Evolutionary conservation across 495 filamentous ascomycete species (phyloP).

Genomic region (Choiromyces venosus): DNA sequence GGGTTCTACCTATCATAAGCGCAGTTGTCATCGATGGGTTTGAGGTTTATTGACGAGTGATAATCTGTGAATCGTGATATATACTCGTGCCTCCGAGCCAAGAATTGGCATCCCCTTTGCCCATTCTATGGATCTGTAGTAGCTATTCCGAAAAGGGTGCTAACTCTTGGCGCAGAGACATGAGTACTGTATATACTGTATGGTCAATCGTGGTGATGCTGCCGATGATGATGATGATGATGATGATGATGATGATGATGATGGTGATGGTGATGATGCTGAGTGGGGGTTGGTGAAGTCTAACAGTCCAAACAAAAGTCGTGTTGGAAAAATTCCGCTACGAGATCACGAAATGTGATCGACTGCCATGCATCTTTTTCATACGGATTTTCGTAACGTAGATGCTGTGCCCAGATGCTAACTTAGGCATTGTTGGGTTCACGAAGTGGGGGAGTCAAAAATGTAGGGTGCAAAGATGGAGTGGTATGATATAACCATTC

Average conservation of each 20-base stretch:
- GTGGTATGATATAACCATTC: neutral
- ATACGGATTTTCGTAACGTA: neutral
- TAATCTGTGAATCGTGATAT: neutral
- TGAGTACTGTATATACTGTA: no score
- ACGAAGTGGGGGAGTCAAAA: neutral
- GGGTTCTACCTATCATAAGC: neutral
- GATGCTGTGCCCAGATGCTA: neutral
- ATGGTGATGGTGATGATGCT: neutral
- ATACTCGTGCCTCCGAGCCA: no score
- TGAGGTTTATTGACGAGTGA: neutral
- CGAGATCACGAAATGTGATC: neutral
- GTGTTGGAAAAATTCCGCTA: neutral
- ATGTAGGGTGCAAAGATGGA: neutral
- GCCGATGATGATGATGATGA: neutral
- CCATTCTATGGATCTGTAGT: no score
- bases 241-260: neutral
- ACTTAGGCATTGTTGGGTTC: neutral
- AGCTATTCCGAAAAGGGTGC: no score
- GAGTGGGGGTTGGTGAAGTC: neutral
- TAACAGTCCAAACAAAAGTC: neutral
- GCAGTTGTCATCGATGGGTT: neutral
- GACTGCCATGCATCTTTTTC: neutral
- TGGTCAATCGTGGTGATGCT: no score
- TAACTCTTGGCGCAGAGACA: no score
- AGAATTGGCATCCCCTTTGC: no score